Base-by-base conservation (phyloP, 805 yeast genomes). In the Saturnispora galanensis region DNA sequence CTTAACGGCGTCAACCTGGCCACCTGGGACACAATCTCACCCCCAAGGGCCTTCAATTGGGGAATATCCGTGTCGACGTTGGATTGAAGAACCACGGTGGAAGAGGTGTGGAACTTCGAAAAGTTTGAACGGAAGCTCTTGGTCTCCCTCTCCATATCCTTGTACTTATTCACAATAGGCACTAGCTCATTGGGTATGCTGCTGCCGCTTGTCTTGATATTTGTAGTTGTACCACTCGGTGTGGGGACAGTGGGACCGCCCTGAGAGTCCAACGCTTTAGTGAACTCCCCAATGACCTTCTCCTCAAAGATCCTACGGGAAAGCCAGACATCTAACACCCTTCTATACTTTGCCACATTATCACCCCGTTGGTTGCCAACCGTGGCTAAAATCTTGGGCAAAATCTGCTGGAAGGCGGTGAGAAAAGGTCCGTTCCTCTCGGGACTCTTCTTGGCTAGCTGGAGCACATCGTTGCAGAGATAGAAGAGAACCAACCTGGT, bases 381-480 rank as follows among this genome's bases (percentile, higher is more conserved):
- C 31, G 13, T 26, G 10, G 48, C 46, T 40, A 79, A 50, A 1
- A 71, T 69, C 1, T 47, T 42, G 1, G 77, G 76, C 35, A 80
- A 56, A 3, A 71, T 72, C 1, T 59, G 56, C 10, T 76, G 69
- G 60, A 84, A 86, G 3, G 77, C 79, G 8, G 61, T 64, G 3
- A 81, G 60, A 51, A 81, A 80, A 39, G 77, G 84, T 4, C 65
- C 64, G 45, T 54, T 56, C 54, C 74, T 77, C 47, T 38, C 38
- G 35, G 74, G 69, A 53, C 78, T 76, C 31, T 81, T 78, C 47
- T 79, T 70, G 3, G 88, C 77, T 57, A 83, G 83, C 60, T 86
- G 96, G 1, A 85, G 81, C 17, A 86, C 79, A 52, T 86, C 96
- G 59, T 86, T 86, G 42, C 83, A 81, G 11, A 86, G 65, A 55